Evolutionary conservation across 495 filamentous ascomycete species (phyloP), one percentile per base, ranked within the genome.

Genomic region (Chaetomium cochliodes): DNA sequence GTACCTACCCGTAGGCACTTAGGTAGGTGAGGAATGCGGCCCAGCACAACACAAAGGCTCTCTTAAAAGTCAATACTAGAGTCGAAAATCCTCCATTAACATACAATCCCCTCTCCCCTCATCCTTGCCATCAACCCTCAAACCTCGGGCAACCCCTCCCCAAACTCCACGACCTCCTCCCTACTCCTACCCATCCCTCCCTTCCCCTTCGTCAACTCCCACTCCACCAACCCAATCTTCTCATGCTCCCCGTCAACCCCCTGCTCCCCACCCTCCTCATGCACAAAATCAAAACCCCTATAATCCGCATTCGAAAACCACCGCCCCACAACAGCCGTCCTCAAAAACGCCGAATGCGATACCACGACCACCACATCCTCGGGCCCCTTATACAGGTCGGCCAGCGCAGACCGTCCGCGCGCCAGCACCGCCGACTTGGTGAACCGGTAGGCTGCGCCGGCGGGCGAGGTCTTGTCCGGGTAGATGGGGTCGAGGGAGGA

Each of bases 261-360:
- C 25, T 75, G 63, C 58, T 55, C 65, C 13, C 70, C 72, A 26
- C 70, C 64, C 8, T 70, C 72, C 25, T 70, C 61, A 28, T 68
- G 70, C 49, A 73, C 80, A 57, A 85, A 82, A 5, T 86, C 81
- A 64, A 86, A 87, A 50, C 86, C 73, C 13, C 85, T 77, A 64
- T 81, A 87, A 68, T 87, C 85, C 12, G 82, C 85, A 66, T 87
- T 87, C 33, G 73, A 75, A 65, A 78, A 86, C 70, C 74, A 73
- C 23, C 73, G 73, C 16, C 78, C 73, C 15, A 74, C 72, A 13
- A 87, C 77, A 1, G 68, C 77, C 23, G 76, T 62, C 18, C 83
- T 69, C 65, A 86, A 60, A 66, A 87, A 86, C 11, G 77, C 84
- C 1, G 83, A 83, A 67, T 87, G 85, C 51, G 78, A 79, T 5